phyloP scores from a whole-genome alignment of 495 filamentous ascomycete species.

The Trichoderma virens region DNA sequence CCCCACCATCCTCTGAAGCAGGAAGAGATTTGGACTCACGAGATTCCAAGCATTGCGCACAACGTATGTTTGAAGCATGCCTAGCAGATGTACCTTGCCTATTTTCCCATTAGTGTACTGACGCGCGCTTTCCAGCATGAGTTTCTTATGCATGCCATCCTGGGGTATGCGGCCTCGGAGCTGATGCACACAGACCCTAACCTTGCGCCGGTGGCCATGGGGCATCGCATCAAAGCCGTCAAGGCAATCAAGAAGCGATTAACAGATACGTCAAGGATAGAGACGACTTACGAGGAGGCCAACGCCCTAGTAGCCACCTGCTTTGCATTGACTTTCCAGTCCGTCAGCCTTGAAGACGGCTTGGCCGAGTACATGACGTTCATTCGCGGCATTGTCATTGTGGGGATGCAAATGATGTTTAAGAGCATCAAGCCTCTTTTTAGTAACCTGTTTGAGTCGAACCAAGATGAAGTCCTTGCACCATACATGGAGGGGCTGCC shows the following conservation, averaged over 20 bases:
- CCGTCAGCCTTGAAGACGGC: constrained; percentile 50
- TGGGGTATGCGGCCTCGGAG: constrained; percentile 50
- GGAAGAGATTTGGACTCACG: constrained; percentile 50
- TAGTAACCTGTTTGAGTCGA: constrained; percentile 28
- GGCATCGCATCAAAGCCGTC: constrained; percentile 50
- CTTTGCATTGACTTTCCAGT: constrained; percentile 53
- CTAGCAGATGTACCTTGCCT: too few relatives aligned
- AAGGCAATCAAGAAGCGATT: constrained; percentile 43
- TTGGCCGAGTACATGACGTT: constrained; percentile 57
- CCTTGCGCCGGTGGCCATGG: constrained; percentile 35
- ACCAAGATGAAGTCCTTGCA: constrained; percentile 21
- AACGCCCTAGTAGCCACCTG: constrained; percentile 50
- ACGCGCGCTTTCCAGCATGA: constrained; percentile 28
- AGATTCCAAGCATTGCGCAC: constrained; percentile 49
- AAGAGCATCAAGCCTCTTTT: constrained; percentile 40
- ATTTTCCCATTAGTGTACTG: neutral
- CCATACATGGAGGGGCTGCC: constrained; percentile 28
- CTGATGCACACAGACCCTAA: constrained; percentile 28
- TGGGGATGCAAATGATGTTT: constrained; percentile 42
- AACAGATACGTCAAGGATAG: constrained; percentile 23
- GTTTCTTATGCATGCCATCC: constrained; percentile 53
- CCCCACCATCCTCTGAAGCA: constrained; percentile 53
- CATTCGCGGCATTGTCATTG: constrained; percentile 48
- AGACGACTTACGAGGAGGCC: constrained; percentile 30
- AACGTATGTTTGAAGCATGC: constrained; percentile 31